Conservation (phyloP, 192 early-diverging fungal genomes). For the Gorgonomyces haynaldii region DNA sequence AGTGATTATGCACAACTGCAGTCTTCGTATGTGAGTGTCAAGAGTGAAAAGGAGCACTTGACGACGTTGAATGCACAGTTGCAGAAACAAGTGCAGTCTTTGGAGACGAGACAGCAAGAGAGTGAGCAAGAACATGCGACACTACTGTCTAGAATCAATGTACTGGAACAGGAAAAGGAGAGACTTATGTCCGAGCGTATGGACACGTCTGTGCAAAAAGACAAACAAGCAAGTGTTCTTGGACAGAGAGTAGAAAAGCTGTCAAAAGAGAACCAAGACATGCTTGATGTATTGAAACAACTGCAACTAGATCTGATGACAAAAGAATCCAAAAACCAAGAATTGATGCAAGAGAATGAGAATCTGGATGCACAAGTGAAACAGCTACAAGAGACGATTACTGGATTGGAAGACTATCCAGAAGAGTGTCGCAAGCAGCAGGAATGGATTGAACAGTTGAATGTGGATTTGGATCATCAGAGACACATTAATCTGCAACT, state of each 20-base stretch:
- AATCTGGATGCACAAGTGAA: background rate
- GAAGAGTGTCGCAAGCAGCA: background rate
- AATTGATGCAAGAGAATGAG: background rate
- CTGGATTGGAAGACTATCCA: background rate
- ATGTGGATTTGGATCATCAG: background rate
- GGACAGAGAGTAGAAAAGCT: background rate
- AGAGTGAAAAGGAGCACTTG: background rate
- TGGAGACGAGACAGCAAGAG: background rate
- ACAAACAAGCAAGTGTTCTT: background rate
- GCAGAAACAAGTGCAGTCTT: background rate
- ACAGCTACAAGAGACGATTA: background rate
- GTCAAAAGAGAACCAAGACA: background rate
- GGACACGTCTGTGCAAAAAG: too few species aligned
- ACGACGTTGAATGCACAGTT: background rate
- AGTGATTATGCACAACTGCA: background rate
- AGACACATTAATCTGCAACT: background rate
- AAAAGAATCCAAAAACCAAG: background rate
- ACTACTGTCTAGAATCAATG: background rate
- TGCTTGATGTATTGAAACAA: too few species aligned
- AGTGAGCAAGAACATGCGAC: background rate
- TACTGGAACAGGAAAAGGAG: background rate
- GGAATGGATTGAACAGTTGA: background rate
- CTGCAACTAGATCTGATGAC: background rate
- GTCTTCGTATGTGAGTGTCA: too few species aligned
- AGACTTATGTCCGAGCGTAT: too few species aligned